Conservation (phyloP, 116 monocot species). For the Posidonia oceanica region DNA sequence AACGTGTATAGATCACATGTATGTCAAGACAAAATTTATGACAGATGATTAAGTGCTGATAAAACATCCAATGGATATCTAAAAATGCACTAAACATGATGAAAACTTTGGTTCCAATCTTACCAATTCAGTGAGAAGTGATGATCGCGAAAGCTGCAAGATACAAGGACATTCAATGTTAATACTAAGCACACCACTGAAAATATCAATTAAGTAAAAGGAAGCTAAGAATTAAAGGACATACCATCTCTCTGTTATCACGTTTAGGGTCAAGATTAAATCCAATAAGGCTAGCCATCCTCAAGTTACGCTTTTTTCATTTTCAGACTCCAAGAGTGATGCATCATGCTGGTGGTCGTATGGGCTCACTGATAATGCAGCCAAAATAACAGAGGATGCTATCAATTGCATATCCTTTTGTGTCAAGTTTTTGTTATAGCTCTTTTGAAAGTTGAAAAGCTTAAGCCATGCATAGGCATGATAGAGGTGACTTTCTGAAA, state of each 20-base stretch:
- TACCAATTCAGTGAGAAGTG: slow-evolving; percentile 82
- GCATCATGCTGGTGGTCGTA: slow-evolving; percentile 64
- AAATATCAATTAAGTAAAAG: not conserved
- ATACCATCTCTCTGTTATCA: slow-evolving; percentile 70
- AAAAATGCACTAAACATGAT: not conserved
- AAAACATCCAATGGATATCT: not conserved
- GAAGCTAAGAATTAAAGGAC: not conserved
- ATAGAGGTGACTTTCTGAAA: slow-evolving; percentile 79
- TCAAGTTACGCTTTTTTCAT: slow-evolving; percentile 76
- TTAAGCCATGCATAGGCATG: slow-evolving; percentile 18
- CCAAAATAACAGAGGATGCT: slow-evolving; percentile 82
- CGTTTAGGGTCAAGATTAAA: slow-evolving; percentile 69
- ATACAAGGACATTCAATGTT: not conserved
- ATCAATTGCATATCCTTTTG: slow-evolving; percentile 93
- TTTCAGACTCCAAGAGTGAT: slow-evolving; percentile 84
- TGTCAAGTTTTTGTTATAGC: slow-evolving; percentile 82
- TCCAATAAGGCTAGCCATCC: slow-evolving; percentile 71
- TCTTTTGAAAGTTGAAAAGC: slow-evolving; percentile 77
- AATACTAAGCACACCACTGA: too few relatives aligned
- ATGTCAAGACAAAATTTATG: too few relatives aligned
- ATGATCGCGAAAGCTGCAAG: slow-evolving; percentile 72
- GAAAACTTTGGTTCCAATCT: slow-evolving; percentile 5
- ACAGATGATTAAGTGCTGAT: too few relatives aligned
- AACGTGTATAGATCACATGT: too few relatives aligned
- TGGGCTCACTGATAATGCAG: slow-evolving; percentile 76